Conservation (phyloP, 768 basidiomycete genomes). For the Russula virescens region DNA sequence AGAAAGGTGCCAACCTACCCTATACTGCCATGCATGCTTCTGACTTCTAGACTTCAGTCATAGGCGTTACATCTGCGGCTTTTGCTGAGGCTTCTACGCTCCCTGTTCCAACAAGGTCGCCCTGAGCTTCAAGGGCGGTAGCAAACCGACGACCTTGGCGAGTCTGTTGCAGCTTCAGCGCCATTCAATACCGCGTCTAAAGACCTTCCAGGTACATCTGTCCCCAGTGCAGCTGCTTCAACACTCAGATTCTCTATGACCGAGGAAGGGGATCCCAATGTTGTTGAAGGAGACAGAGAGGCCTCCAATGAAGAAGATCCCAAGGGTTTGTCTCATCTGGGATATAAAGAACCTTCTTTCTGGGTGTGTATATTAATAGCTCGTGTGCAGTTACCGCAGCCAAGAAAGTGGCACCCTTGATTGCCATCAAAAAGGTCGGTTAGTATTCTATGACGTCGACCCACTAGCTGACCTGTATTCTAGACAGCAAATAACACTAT, state of each 20-base stretch:
- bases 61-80: conserved; percentile 1
- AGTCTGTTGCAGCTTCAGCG: conserved; percentile 25
- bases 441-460: neutral
- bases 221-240: conserved; percentile 37
- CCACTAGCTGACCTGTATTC: neutral
- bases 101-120: conserved; percentile 74
- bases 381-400: conserved; percentile 40
- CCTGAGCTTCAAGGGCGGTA: conserved; percentile 50
- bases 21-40: neutral
- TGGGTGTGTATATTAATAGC: conserved; percentile 30
- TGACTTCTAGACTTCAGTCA: neutral
- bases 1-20: conserved; percentile 41
- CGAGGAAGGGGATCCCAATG: conserved; percentile 42
- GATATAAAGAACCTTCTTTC: conserved; percentile 26
- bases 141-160: conserved; percentile 21
- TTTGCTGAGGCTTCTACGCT: conserved; percentile 53
- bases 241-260: conserved; percentile 65
- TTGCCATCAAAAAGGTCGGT: conserved; percentile 77
- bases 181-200: neutral
- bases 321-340: conserved; percentile 45
- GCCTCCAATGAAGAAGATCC: conserved; percentile 34
- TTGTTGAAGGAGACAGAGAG: conserved; percentile 37
- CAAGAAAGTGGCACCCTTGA: conserved; percentile 75
- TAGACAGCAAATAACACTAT: conserved; percentile 86
- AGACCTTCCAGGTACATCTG: conserved; percentile 1